phyloP scores from a whole-genome alignment of 768 basidiomycete genomes.

The Trametes meyenii region DNA sequence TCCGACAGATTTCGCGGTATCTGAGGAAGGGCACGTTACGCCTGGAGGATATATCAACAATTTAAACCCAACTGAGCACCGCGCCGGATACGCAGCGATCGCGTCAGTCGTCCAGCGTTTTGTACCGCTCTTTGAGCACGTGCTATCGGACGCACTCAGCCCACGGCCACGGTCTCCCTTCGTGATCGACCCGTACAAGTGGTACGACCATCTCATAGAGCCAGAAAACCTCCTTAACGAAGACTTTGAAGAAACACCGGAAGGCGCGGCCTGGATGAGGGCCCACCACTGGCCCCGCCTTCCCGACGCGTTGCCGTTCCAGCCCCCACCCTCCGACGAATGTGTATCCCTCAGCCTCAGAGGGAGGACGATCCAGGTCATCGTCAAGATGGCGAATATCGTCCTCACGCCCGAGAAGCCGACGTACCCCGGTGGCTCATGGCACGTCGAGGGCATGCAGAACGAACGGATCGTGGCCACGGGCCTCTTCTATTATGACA shows the following conservation, averaged over 20 bases:
- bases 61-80: slow-evolving; percentile 26
- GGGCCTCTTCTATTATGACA: slow-evolving; percentile 31
- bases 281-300: slow-evolving; percentile 1
- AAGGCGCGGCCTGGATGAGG: background rate
- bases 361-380: slow-evolving; percentile 36
- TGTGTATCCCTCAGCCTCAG: slow-evolving; percentile 12
- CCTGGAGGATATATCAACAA: slow-evolving; percentile 37
- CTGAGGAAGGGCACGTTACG: slow-evolving; percentile 25
- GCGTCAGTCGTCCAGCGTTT: slow-evolving; percentile 21
- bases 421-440: slow-evolving; percentile 35
- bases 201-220: slow-evolving; percentile 2
- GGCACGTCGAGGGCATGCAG: slow-evolving; percentile 39
- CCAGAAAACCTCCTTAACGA: background rate
- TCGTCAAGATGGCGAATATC: slow-evolving; percentile 45
- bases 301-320: slow-evolving; percentile 3
- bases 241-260: background rate
- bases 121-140: slow-evolving; percentile 34
- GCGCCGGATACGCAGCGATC: slow-evolving; percentile 23
- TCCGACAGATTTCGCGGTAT: slow-evolving; percentile 33
- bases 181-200: background rate
- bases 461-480: slow-evolving; percentile 20
- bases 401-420: slow-evolving; percentile 34
- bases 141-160: slow-evolving; percentile 22
- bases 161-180: background rate
- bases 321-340: background rate